Evolutionary conservation across 352 stramenopile species (phyloP).

Genomic region (Globisporangium cystogenes): DNA sequence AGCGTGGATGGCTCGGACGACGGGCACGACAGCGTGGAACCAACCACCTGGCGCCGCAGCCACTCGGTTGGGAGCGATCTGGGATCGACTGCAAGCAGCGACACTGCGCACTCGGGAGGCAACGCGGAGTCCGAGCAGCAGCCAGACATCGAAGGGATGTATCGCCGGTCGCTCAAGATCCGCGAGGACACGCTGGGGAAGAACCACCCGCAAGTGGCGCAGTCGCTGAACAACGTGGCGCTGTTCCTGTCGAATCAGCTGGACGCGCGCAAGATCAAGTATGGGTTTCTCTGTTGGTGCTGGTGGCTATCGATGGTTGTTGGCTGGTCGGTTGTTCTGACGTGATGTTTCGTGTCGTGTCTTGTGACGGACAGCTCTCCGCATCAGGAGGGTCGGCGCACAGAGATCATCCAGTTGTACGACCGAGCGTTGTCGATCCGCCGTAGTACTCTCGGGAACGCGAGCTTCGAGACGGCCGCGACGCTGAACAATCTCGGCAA

Average conservation of each 20-base stretch:
- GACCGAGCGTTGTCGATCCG: constrained; percentile 62
- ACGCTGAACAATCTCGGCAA: constrained; percentile 84
- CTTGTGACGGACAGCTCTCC: constrained; percentile 1
- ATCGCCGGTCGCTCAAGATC: constrained; percentile 73
- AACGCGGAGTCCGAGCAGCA: constrained; percentile 12
- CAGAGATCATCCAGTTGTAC: constrained; percentile 62
- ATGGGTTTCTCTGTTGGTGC: neutral
- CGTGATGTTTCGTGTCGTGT: neutral
- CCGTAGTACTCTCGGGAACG: constrained; percentile 60
- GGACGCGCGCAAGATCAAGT: constrained; percentile 51
- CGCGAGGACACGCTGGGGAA: constrained; percentile 55
- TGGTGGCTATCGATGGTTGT: neutral
- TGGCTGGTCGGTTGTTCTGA: no score
- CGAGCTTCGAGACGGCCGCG: constrained; percentile 73
- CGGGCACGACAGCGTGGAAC: constrained; percentile 5
- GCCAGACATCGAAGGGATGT: constrained; percentile 64
- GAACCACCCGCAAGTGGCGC: constrained; percentile 72
- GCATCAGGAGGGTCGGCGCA: constrained; percentile 23
- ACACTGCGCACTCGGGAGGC: constrained; percentile 4
- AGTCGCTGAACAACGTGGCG: constrained; percentile 78
- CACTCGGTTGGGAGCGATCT: constrained; percentile 9
- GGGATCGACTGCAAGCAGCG: constrained; percentile 10
- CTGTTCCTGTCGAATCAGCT: constrained; percentile 66
- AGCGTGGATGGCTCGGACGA: constrained; percentile 15
- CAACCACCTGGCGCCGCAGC: neutral